These are phyloP conservation scores for Circinella minor DNA, from an alignment of 371 early-diverging fungal genomes.

Conservation along the genomic window DNA sequence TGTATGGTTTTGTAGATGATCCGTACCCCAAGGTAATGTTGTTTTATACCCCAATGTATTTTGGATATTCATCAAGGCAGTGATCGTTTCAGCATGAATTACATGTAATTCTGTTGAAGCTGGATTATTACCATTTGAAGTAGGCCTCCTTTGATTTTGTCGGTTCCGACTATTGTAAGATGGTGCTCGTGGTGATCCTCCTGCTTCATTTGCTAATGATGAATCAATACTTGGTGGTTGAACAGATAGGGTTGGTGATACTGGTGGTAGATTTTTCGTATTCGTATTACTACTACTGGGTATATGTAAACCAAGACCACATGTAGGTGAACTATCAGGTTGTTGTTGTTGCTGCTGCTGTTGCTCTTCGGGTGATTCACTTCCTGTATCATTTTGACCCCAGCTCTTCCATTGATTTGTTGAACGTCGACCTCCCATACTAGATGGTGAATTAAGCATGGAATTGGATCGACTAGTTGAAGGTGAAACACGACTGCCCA, in stretches of 20 bases:
- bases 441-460: slow-evolving; percentile 6
- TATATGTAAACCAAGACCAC: slow-evolving; percentile 37
- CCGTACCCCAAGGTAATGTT: slow-evolving; percentile 32
- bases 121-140: not conserved
- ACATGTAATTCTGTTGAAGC: slow-evolving; percentile 27
- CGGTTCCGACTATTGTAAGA: not conserved
- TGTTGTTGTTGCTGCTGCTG: slow-evolving; percentile 13
- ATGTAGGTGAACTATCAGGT: slow-evolving; percentile 17
- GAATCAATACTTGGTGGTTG: slow-evolving; percentile 14
- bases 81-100: slow-evolving; percentile 38
- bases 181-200: not conserved
- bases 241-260: not conserved
- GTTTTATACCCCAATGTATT: slow-evolving; percentile 38
- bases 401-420: slow-evolving; percentile 29
- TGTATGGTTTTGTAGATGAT: slow-evolving; percentile 12
- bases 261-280: not conserved
- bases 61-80: slow-evolving; percentile 36
- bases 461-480: slow-evolving; percentile 2
- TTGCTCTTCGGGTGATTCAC: not conserved
- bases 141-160: not conserved
- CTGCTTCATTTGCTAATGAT: not conserved
- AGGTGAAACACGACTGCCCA: slow-evolving; percentile 8
- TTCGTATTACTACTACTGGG: slow-evolving; percentile 15
- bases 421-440: slow-evolving; percentile 2
- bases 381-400: slow-evolving; percentile 16